These are phyloP conservation scores for Apophysomyces sp. DNA, from an alignment of 371 early-diverging fungal species.

Conservation along the genomic window DNA sequence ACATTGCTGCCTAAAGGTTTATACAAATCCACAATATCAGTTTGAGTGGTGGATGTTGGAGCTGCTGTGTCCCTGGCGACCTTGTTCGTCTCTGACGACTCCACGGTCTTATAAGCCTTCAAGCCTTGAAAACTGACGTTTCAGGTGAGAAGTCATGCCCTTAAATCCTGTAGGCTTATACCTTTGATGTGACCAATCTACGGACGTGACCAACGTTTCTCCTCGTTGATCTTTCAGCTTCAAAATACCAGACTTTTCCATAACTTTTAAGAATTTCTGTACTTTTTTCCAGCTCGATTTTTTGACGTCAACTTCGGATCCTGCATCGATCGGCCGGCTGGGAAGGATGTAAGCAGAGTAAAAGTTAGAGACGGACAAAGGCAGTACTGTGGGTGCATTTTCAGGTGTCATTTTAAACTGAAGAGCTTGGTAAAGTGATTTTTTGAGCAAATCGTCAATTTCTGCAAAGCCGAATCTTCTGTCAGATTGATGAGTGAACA, in stretches of 20 bases:
- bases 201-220: slow-evolving; percentile 54
- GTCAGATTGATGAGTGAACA: too few relatives aligned
- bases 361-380: slow-evolving; percentile 62
- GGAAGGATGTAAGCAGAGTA: slow-evolving; percentile 67
- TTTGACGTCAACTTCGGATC: slow-evolving; percentile 65
- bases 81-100: slow-evolving; percentile 9
- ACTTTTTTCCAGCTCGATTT: slow-evolving; percentile 75
- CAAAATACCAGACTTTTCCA: slow-evolving; percentile 63
- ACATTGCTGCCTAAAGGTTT: slow-evolving; percentile 49
- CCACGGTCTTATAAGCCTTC: slow-evolving; percentile 33
- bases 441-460: slow-evolving; percentile 59
- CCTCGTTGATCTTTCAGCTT: slow-evolving; percentile 72
- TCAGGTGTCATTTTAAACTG: slow-evolving; percentile 59
- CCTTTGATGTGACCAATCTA: slow-evolving; percentile 58
- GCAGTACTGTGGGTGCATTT: slow-evolving; percentile 46
- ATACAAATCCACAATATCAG: slow-evolving; percentile 53
- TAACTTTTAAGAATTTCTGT: slow-evolving; percentile 70
- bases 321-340: slow-evolving; percentile 53
- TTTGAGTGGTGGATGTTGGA: slow-evolving; percentile 1
- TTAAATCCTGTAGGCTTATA: too few relatives aligned
- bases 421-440: slow-evolving; percentile 61
- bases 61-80: slow-evolving; percentile 18
- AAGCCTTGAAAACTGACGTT: slow-evolving; percentile 33
- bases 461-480: slow-evolving; percentile 1
- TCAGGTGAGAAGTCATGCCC: background rate